Evolutionary conservation across 2,329 filamentous ascomycete genomes (phyloP), one percentile per base, ranked within the genome.

Genomic region (Colletotrichum coccodes): DNA sequence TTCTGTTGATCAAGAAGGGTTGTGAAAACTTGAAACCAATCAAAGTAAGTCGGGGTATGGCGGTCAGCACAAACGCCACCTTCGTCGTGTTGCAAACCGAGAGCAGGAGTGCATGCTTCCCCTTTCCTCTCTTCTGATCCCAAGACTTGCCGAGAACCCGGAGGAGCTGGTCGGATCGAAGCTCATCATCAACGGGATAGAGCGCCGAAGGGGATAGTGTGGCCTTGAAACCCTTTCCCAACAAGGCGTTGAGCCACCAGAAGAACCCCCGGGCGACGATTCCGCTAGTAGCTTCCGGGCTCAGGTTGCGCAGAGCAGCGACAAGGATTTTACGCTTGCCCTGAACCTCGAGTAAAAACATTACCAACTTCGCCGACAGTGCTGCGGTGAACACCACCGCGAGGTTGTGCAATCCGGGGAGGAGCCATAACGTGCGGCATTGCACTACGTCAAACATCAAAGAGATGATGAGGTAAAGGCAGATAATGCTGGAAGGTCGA

Each of bases 391-490:
- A 52, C 12, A 75, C 72, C 4, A 70, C 72, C 0, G 77, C 75
- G 18, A 76, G 76, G 1, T 73, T 54, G 3, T 70, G 32, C 28
- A 77, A 72, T 23, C 72, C 60, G 0, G 73, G 74, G 6, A 79
- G 60, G 6, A 79, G 71, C 78, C 76, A 79, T 71, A 79, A 73
- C 7, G 76, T 79, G 6, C 78, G 72, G 40, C 78, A 60, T 1
- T 76, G 75, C 1, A 76, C 74, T 2, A 75, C 76, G 50, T 79
- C 77, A n/a, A 79, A 79, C 16, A 77, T 57, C 1, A 78, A 64
- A 0, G 78, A 76, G 0, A 74, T 64, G n/a, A 77, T 72, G 0
- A 79, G 68, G 50, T 78, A 79, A 0, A 71, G 65, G 0, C 75
- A 74, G 2, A 79, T 72, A 1, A 78, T 70, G 32, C 78, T 76